A percentile compares a stretch with the other conserved stretches of the same genome.
phyloP scores from a whole-genome alignment of 345 rosid genomes.

The Camelina neglecta region DNA sequence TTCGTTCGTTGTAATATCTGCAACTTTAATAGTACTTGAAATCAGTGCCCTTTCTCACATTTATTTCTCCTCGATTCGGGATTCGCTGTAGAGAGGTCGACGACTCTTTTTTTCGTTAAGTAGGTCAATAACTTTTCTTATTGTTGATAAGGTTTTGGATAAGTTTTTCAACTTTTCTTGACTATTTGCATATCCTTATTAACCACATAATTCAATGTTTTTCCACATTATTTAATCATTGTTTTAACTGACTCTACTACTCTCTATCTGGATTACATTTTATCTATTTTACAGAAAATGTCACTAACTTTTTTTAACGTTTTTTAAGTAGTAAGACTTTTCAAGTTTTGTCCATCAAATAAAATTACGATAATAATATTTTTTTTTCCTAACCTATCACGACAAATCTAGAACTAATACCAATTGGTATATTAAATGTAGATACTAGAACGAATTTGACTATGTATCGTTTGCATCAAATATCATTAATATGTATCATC shows the following conservation, averaged over 20 bases:
- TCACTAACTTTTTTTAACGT: not conserved
- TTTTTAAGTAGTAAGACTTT: not conserved
- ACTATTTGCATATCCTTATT: conserved; percentile 20
- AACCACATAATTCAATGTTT: conserved; percentile 23
- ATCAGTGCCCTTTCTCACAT: conserved; percentile 32
- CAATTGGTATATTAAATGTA: not conserved
- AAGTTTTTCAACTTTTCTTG: conserved; percentile 31
- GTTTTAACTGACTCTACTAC: not conserved
- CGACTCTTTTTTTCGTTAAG: conserved; percentile 16
- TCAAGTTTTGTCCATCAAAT: not conserved
- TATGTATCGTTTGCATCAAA: not conserved
- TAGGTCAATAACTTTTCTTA: conserved; percentile 30
- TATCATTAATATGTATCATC: conserved; percentile 20
- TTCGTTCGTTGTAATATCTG: conserved; percentile 33
- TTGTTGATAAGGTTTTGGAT: conserved; percentile 38
- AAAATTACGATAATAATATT: not conserved
- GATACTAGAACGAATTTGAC: not conserved
- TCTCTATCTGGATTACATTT: not conserved
- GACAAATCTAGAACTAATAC: conserved; percentile 10
- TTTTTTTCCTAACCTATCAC: not conserved
- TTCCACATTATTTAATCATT: conserved; percentile 25
- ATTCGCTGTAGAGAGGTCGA: conserved; percentile 23
- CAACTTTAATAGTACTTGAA: conserved; percentile 27
- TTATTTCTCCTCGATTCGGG: conserved; percentile 23
- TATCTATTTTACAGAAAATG: not conserved